phyloP scores from a whole-genome alignment of 140 eudicot genomes.

The Bidens hawaiensis region DNA sequence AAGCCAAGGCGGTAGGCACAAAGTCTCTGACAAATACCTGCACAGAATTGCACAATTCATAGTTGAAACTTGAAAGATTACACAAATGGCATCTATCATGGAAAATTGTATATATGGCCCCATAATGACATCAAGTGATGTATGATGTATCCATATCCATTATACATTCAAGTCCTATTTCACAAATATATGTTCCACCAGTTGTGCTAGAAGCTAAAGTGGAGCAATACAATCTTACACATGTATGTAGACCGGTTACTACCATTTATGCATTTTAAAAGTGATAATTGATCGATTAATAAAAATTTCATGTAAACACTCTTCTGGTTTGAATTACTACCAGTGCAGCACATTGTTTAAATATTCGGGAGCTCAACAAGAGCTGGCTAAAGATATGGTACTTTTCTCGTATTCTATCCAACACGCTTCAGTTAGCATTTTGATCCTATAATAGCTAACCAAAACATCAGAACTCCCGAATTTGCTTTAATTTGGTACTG shows the following conservation, averaged over 20 bases:
- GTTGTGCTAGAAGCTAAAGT: constrained; percentile 4
- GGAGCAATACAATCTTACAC: background rate
- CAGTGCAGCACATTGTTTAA: background rate
- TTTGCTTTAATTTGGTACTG: background rate
- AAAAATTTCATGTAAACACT: background rate
- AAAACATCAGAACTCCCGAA: background rate
- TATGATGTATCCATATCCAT: background rate
- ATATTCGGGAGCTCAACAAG: background rate
- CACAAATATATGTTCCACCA: background rate
- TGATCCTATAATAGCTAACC: background rate
- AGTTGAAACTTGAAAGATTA: constrained; percentile 13
- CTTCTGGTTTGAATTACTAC: constrained; percentile 2
- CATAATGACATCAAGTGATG: background rate
- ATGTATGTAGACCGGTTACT: background rate
- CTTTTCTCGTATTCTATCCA: background rate
- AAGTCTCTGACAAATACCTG: constrained; percentile 51
- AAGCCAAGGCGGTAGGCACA: constrained; percentile 39
- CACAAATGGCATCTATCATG: constrained; percentile 1
- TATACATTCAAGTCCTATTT: background rate
- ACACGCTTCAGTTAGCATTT: background rate
- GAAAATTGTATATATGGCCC: background rate
- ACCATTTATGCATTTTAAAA: constrained; percentile 8
- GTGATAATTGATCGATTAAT: background rate
- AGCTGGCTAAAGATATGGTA: background rate
- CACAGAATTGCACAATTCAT: constrained; percentile 3